Evolutionary conservation across 2,329 filamentous ascomycete genomes (phyloP).

Genomic region (Penicillium aurantiogriseum): DNA sequence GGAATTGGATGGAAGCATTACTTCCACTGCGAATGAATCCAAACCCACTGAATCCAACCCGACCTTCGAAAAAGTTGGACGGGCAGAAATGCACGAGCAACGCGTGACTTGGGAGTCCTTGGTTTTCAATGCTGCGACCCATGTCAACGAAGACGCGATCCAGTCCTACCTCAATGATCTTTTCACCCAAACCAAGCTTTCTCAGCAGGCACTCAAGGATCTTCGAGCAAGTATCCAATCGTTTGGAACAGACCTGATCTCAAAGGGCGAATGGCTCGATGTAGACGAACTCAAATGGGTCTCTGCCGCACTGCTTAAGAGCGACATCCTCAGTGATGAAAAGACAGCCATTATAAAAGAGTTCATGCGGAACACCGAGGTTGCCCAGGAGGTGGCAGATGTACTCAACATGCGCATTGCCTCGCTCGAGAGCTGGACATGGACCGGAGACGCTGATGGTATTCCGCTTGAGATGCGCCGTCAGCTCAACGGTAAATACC

Average conservation of each 20-base stretch:
- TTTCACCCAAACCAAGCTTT: slow-evolving; percentile 47
- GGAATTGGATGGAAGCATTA: slow-evolving; percentile 28
- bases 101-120: slow-evolving; percentile 55
- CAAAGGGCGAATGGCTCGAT: slow-evolving; percentile 41
- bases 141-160: slow-evolving; percentile 50
- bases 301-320: slow-evolving; percentile 51
- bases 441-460: slow-evolving; percentile 42
- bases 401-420: slow-evolving; percentile 58
- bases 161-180: slow-evolving; percentile 51
- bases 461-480: slow-evolving; percentile 52
- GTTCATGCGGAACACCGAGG: slow-evolving; percentile 50
- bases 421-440: slow-evolving; percentile 53
- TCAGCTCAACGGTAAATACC: slow-evolving; percentile 58
- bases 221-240: slow-evolving; percentile 42
- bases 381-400: slow-evolving; percentile 55
- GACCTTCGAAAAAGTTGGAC: slow-evolving; percentile 51
- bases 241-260: slow-evolving; percentile 36
- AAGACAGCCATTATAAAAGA: slow-evolving; percentile 53
- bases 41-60: slow-evolving; percentile 28
- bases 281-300: slow-evolving; percentile 43
- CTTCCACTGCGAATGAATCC: slow-evolving; percentile 13
- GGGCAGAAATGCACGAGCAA: slow-evolving; percentile 55
- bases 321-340: slow-evolving; percentile 53
- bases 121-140: slow-evolving; percentile 50
- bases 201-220: slow-evolving; percentile 44